These are phyloP conservation scores for Paramecium caudatum DNA, from an alignment of 73 alveolate species.

Conservation along the genomic window DNA sequence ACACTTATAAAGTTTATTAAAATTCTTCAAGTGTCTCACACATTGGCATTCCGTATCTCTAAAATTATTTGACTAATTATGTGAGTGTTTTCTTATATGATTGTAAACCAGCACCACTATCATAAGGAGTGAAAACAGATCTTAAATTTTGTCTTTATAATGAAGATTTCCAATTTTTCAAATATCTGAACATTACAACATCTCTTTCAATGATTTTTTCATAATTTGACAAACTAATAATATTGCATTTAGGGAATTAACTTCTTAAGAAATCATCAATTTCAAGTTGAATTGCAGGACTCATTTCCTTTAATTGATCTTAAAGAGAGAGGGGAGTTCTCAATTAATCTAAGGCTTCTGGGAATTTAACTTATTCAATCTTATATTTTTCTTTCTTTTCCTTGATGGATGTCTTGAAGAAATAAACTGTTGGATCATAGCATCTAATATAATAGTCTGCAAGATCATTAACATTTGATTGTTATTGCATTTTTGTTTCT, in stretches of 20 bases:
- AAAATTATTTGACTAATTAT: background rate
- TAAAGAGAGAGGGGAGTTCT: slow-evolving; percentile 8
- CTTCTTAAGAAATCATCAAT: background rate
- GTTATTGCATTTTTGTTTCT: too few relatives aligned
- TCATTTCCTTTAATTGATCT: background rate
- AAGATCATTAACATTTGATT: too few relatives aligned
- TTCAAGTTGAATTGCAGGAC: background rate
- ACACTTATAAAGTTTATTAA: background rate
- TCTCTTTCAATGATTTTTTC: slow-evolving; percentile 4
- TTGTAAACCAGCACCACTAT: background rate
- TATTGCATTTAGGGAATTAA: background rate
- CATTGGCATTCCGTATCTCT: slow-evolving; percentile 16
- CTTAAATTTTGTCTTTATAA: background rate
- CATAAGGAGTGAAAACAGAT: background rate
- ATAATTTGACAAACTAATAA: background rate
- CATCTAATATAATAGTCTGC: background rate
- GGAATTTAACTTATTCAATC: background rate
- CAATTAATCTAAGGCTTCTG: slow-evolving; percentile 9
- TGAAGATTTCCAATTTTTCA: slow-evolving; percentile 13
- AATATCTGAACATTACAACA: slow-evolving; percentile 2
- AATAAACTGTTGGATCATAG: slow-evolving; percentile 31
- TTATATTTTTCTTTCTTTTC: background rate
- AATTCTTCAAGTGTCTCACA: background rate
- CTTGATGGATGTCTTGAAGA: slow-evolving; percentile 20
- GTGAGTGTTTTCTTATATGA: slow-evolving; percentile 5